Percentiles rank a stretch among this genome's conserved stretches.
phyloP scores from a whole-genome alignment of 495 filamentous ascomycete genomes.

The Lasiosphaeria ovina region DNA sequence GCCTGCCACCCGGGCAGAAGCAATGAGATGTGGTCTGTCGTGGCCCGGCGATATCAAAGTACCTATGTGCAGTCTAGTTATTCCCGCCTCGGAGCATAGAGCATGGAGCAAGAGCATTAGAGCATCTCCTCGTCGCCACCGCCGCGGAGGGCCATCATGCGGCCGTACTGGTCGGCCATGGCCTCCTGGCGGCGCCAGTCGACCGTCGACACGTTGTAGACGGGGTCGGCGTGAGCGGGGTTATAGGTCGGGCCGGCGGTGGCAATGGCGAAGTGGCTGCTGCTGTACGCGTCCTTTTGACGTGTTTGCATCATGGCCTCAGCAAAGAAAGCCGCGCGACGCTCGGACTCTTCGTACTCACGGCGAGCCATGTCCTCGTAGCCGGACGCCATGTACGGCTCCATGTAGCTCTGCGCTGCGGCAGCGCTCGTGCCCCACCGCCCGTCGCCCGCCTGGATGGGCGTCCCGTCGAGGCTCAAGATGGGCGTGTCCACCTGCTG shows the following conservation, averaged over 20 bases:
- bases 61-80: too few relatives aligned
- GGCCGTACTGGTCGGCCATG: conserved; percentile 61
- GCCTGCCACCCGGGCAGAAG: too few relatives aligned
- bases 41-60: too few relatives aligned
- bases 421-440: conserved; percentile 39
- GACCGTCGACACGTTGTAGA: conserved; percentile 43
- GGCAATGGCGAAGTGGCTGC: conserved; percentile 31
- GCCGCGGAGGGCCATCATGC: conserved; percentile 44
- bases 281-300: conserved; percentile 41
- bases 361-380: conserved; percentile 57
- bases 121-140: conserved; percentile 33
- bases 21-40: too few relatives aligned
- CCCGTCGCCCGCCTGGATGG: conserved; percentile 49
- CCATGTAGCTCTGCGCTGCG: conserved; percentile 34
- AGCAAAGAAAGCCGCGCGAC: conserved; percentile 30
- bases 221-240: conserved; percentile 57
- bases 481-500: conserved; percentile 19
- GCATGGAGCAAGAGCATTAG: conserved; percentile 4
- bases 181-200: conserved; percentile 43
- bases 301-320: conserved; percentile 26
- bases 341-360: conserved; percentile 47
- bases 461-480: conserved; percentile 50
- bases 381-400: conserved; percentile 71
- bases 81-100: too few relatives aligned
- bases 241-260: conserved; percentile 47